phyloP scores from a whole-genome alignment of 768 basidiomycete genomes.

The Erythrobasidium yunnanense region DNA sequence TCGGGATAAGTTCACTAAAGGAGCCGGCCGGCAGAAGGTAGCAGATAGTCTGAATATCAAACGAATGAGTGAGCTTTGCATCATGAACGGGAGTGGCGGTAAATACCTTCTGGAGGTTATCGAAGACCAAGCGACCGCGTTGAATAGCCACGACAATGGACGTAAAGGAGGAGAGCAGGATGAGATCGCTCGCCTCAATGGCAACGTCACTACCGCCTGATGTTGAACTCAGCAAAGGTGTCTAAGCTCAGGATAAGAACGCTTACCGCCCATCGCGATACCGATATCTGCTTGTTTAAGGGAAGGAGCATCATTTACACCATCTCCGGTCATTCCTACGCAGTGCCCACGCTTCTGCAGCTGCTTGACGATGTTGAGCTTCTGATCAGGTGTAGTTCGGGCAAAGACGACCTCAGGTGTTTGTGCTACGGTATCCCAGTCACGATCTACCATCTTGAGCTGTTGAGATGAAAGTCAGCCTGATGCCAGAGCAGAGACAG shows the following conservation, averaged over 20 bases:
- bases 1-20: constrained; percentile 56
- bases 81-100: no score
- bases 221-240: no score
- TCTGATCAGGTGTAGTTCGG: constrained; percentile 45
- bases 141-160: constrained; percentile 62
- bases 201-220: constrained; percentile 17
- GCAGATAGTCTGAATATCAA: not conserved
- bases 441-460: constrained; percentile 41
- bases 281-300: constrained; percentile 25
- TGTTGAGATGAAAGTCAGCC: no score
- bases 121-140: constrained; percentile 50
- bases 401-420: constrained; percentile 51
- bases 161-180: constrained; percentile 64
- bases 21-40: constrained; percentile 46
- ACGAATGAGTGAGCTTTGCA: no score
- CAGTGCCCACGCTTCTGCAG: constrained; percentile 38
- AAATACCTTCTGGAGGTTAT: constrained; percentile 48
- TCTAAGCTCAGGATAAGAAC: not conserved
- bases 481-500: no score
- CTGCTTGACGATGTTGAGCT: constrained; percentile 40
- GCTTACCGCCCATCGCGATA: constrained; percentile 34
- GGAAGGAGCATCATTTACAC: constrained; percentile 25
- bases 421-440: constrained; percentile 39
- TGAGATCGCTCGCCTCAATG: constrained; percentile 20
- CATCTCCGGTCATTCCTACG: constrained; percentile 42